Evolutionary conservation across 2,329 filamentous ascomycete species (phyloP), one percentile per base, ranked within the genome.

Genomic region (Aspergillus pseudoglaucus): DNA sequence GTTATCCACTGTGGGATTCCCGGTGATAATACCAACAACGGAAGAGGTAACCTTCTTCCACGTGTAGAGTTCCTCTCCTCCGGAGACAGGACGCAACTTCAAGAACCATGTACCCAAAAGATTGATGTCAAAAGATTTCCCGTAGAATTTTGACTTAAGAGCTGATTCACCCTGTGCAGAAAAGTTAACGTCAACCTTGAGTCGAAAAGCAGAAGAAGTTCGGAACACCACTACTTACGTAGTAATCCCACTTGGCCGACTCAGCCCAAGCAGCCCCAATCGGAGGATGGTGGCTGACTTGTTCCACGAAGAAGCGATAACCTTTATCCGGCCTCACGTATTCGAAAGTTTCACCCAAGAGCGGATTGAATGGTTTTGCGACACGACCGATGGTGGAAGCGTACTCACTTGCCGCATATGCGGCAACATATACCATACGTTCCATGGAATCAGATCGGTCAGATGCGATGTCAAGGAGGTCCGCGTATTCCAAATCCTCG

Each of bases 1-100:
- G 68, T 98, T 96, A 72, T 98, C 93, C n/a, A 98, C 88, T 0
- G 87, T 88, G 0, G 93, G 93, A 59, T 88, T 95, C 42, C 93
- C 93, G 0, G 91, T 97, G 60, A 98, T 96, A 68, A 98, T 98
- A 49, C 93, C 93, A 50, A 97, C 84, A n/a, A 98, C 93, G 1
- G 90, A 94, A 1, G 90, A 93, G 1, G 90, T 97, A 15, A 96
- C 90, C 73, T 98, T 98, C 72, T 96, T 97, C 93, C 93, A 98
- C 0, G 91, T 96, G 70, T 95, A 98, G 1, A 96, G 75, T 58
- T 98, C 93, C 59, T 86, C 84, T 8, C 83, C 85, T 3, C 86
- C 88, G 3, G 81, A 76, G 0, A 79, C 80, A 0, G 90, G 89
- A 1, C 89, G 84, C 23, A 98, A 76, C 61, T 80, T 88, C 51